Evolutionary conservation across 768 basidiomycete genomes (phyloP), one percentile per base, ranked within the genome.

Genomic region (Kwoniella mangroviensis): DNA sequence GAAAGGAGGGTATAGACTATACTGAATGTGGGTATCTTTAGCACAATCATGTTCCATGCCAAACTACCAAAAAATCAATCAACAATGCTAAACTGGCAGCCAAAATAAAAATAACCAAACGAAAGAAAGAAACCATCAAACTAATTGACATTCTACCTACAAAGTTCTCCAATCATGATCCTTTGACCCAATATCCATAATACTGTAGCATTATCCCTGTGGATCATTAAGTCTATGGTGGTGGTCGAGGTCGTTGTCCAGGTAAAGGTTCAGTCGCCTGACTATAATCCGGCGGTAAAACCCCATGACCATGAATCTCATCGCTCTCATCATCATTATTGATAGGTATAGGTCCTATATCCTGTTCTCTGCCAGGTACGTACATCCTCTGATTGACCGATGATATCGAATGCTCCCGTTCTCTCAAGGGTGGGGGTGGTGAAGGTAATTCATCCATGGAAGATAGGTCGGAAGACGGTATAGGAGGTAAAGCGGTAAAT

Each of bases 181-280:
- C 34, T 34, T 7, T 34, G 34, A 34, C 34, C 34, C 34, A 34
- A 34, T 34, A 34, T 34, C 34, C 34, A 34, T 34, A 5, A 34
- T 34, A 34, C 34, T 34, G 34, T 7, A 7, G 6, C 9, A 34
- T 34, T 7, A 34, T 7, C 34, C 1, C 34, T 34, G 1, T 7
- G n/a, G n/a, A n/a, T 7, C 34, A 34, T 34, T 7, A 0, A 1
- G 1, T 34, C 34, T 34, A 34, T 34, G 34, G 34, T 34, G 1
- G 5, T 1, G 49, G n/a, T 17, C n/a, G 0, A 51, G 56, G 56
- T 19, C 64, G 34, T 42, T 68, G 71, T n/a, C 63, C 67, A 24
- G 71, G 67, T 49, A 72, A 56, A 26, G 71, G 71, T 43, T 72
- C 63, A 24, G 71, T 72, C 10, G 71, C 71, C 54, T 72, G 71